Conservation (phyloP, 352 stramenopile genomes). For the Globisporangium perplexum region DNA sequence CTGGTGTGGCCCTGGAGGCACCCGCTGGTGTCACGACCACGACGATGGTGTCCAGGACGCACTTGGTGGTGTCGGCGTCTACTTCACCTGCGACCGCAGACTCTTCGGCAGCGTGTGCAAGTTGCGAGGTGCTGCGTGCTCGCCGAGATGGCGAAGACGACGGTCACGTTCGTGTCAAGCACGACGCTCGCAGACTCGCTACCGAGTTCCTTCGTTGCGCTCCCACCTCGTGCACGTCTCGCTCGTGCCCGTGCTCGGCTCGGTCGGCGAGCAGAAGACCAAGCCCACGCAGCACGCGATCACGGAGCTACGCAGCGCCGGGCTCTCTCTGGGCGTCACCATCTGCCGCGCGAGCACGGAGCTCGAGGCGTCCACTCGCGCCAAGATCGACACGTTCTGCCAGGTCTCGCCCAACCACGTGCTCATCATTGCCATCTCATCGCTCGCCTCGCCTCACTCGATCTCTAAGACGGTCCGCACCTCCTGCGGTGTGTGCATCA, state of each 20-base stretch:
- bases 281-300: slow-evolving; percentile 99
- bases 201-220: not conserved
- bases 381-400: slow-evolving; percentile 99
- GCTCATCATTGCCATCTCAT: slow-evolving; percentile 28
- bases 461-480: slow-evolving; percentile 61
- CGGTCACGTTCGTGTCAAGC: not conserved
- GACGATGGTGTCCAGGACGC: not conserved
- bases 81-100: not conserved
- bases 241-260: slow-evolving; percentile 97
- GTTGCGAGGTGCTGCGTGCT: not conserved
- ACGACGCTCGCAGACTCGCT: not conserved
- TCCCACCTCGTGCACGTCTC: slow-evolving; percentile 96
- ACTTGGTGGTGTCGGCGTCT: not conserved
- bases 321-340: slow-evolving; percentile 96
- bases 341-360: slow-evolving; percentile 94
- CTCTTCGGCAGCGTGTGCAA: not conserved
- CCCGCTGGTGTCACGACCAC: not conserved
- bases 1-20: not conserved
- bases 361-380: slow-evolving; percentile 89
- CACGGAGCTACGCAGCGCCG: slow-evolving; percentile 95
- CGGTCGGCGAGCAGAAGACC: slow-evolving; percentile 20
- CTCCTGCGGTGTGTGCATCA: slow-evolving; percentile 57
- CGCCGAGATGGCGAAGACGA: not conserved
- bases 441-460: slow-evolving; percentile 18
- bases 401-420: slow-evolving; percentile 94